A percentile compares a stretch with the other conserved stretches of the same genome.
Conservation (phyloP, 305 asterid species). For the Solanum hybrid region DNA sequence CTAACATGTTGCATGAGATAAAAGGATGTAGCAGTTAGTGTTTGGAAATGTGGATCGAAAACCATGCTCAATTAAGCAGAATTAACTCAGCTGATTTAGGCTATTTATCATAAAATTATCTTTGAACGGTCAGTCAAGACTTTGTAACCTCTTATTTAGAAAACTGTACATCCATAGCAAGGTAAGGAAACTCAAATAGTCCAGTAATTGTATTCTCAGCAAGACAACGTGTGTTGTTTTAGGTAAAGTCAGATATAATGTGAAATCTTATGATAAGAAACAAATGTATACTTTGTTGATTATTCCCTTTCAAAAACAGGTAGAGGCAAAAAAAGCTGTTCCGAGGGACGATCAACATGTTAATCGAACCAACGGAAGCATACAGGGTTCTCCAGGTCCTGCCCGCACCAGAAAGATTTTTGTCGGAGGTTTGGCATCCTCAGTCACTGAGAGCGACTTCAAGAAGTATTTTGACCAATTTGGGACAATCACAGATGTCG, state of each 20-base stretch:
- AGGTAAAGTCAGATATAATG: not conserved
- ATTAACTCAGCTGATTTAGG: not conserved
- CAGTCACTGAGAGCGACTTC: slow-evolving; percentile 69
- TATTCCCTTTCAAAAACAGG: slow-evolving; percentile 33
- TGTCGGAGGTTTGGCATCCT: slow-evolving; percentile 82
- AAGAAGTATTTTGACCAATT: slow-evolving; percentile 74
- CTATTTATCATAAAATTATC: not conserved
- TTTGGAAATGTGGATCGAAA: not conserved
- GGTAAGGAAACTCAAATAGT: not conserved
- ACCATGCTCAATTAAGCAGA: not conserved
- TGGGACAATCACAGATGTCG: slow-evolving; percentile 65
- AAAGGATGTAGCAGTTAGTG: not conserved
- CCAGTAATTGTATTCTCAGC: not conserved
- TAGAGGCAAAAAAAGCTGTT: slow-evolving; percentile 83
- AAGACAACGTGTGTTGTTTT: not conserved
- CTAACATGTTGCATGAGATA: not conserved
- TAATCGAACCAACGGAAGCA: slow-evolving; percentile 28
- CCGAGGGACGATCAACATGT: slow-evolving; percentile 60
- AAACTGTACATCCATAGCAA: not conserved
- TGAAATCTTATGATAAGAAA: not conserved
- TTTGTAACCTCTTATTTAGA: not conserved
- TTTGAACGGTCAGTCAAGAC: not conserved
- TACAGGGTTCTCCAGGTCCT: slow-evolving; percentile 68
- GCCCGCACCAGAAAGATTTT: slow-evolving; percentile 66
- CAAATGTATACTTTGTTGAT: not conserved